Conservation (phyloP, 176 grass and related monocot species). For the sorghum (Sorghum bicolor) region DNA sequence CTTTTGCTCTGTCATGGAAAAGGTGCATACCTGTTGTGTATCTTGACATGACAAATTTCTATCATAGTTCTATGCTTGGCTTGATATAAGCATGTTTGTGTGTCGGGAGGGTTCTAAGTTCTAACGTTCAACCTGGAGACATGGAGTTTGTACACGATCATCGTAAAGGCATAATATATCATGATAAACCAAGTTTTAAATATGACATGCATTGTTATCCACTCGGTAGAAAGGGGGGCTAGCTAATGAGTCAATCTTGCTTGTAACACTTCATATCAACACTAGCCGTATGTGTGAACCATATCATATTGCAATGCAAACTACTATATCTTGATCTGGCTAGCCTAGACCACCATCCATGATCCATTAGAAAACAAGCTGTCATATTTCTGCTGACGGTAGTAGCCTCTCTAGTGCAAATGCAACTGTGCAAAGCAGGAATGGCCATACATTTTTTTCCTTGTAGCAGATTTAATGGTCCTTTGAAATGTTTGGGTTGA, state of each 20-base stretch:
- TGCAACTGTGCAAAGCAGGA: constrained; percentile 1
- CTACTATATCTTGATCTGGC: not conserved
- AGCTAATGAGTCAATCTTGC: not conserved
- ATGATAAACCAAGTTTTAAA: not conserved
- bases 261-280: not conserved
- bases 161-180: not conserved
- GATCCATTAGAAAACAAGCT: not conserved
- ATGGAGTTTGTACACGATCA: not conserved
- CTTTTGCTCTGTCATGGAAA: constrained; percentile 97
- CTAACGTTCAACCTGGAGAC: not conserved
- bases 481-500: not conserved
- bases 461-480: not conserved
- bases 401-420: not conserved
- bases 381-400: not conserved
- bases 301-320: not conserved
- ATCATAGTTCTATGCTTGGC: constrained; percentile 3
- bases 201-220: not conserved
- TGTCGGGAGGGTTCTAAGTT: not conserved
- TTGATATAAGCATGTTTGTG: not conserved
- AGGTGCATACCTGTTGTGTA: constrained; percentile 42
- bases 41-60: not conserved
- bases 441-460: not conserved
- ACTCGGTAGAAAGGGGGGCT: not conserved
- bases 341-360: not conserved
- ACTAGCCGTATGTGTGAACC: not conserved